Evolutionary conservation across 306 rosid genomes (phyloP).

Genomic region (Cyamopsis tetragonoloba): DNA sequence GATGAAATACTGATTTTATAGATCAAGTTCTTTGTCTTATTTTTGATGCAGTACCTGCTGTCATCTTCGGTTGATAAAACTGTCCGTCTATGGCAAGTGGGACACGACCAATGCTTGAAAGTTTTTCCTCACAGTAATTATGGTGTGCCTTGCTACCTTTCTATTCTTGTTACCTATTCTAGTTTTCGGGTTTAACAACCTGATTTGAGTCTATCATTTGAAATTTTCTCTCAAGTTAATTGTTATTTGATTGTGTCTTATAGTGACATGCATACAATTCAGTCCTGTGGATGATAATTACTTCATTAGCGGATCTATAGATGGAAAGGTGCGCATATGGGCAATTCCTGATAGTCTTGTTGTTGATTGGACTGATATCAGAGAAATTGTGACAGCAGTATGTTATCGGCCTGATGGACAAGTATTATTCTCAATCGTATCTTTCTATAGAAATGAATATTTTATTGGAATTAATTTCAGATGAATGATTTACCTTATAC

Average conservation of each 20-base stretch:
- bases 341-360: conserved; percentile 67
- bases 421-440: conserved; percentile 44
- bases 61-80: conserved; percentile 89
- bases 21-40: conserved; percentile 18
- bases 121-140: conserved; percentile 88
- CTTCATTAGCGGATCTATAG: conserved; percentile 96
- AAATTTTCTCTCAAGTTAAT: conserved; percentile 20
- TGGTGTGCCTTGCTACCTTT: conserved; percentile 45
- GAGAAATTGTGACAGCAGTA: conserved; percentile 84
- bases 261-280: conserved; percentile 93
- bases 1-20: background rate
- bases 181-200: conserved; percentile 5
- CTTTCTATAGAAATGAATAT: conserved; percentile 18
- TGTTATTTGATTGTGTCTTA: conserved; percentile 26
- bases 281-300: conserved; percentile 83
- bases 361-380: conserved; percentile 75
- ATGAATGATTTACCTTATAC: conserved; percentile 32
- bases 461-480: conserved; percentile 14
- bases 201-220: conserved; percentile 4
- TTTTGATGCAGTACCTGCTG: conserved; percentile 66
- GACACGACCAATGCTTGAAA: conserved; percentile 60
- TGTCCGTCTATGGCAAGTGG: conserved; percentile 90
- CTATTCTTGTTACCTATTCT: background rate
- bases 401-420: conserved; percentile 91
- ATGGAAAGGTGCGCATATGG: conserved; percentile 98